Base-by-base conservation (phyloP, 495 filamentous ascomycete genomes). In the Hyaloscypha hepaticicola region DNA sequence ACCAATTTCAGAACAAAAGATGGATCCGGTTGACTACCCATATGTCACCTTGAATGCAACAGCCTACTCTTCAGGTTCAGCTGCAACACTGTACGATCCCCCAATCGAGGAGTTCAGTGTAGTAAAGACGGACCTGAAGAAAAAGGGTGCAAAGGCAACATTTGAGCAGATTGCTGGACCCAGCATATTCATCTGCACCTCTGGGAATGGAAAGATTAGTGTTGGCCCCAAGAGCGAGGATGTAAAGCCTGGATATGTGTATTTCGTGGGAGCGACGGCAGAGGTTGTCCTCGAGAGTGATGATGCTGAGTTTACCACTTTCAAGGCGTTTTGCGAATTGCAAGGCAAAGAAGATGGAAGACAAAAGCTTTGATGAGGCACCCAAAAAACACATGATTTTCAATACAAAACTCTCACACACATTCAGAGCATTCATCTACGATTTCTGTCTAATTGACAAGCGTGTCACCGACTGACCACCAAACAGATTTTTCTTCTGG, bases 31-130 rank as follows among this genome's bases (percentile, higher is more conserved):
- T 24, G 89, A 93, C 61, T 99, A 96, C 69, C 88, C 91, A 1
- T 95, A 92, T 68, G 89, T 82, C 9, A 88, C 88, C 4, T 80
- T 96, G 28, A 95, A 96, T 71, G 85, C 84, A 5, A 72, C 83
- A 0, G 93, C 90, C 0, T 96, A 96, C 76, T 86, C 85, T 28
- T 90, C 88, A 12, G 87, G 77, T 4, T 93, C 90, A 5, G 78
- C 81, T 7, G 82, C 82, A 9, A 76, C 85, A 9, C 82, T 97
- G 25, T 99, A 98, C 70, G 91, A 99, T 64, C 95, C 95, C 5
- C 96, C 96, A 0, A 98, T 98, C 64, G 92, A 97, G 38, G 96
- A 99, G 75, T 99, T 98, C 77, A 88, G 86, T 60, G 96, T 99
- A 22, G 85, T 97, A 33, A 89, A 90, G 74, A 88, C 91, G 8